Conservation (phyloP, 2,329 filamentous ascomycete genomes). For the Magnaporthiopsis rhizophila region DNA sequence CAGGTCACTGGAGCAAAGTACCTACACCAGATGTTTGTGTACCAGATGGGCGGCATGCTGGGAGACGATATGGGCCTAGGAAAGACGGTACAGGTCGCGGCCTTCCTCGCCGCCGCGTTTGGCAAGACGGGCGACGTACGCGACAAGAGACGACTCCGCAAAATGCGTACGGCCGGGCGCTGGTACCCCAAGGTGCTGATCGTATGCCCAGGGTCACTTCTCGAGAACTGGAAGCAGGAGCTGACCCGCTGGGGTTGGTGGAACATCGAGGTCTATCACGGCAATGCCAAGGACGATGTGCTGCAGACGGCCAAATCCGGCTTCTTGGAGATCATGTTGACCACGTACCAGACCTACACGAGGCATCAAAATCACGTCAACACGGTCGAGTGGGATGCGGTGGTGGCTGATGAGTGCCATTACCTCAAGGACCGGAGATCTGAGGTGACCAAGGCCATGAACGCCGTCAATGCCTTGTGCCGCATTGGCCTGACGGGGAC, state of each 20-base stretch:
- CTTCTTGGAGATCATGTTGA: constrained; percentile 82
- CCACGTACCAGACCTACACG: constrained; percentile 86
- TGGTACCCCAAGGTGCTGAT: constrained; percentile 86
- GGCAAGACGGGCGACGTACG: constrained; percentile 88
- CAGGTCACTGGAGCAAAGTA: constrained; percentile 81
- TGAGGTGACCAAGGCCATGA: constrained; percentile 78
- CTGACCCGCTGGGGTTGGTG: constrained; percentile 92
- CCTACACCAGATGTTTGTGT: constrained; percentile 81
- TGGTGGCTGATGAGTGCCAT: constrained; percentile 92
- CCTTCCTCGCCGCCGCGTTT: constrained; percentile 84
- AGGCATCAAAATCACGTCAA: constrained; percentile 70
- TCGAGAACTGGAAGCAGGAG: constrained; percentile 87
- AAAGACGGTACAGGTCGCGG: constrained; percentile 93
- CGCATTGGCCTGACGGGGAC: constrained; percentile 91
- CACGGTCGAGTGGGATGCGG: constrained; percentile 82
- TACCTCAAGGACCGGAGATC: constrained; percentile 72
- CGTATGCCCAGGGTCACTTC: constrained; percentile 79
- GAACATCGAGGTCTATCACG: constrained; percentile 79
- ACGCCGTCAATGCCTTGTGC: constrained; percentile 82
- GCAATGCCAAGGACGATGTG: constrained; percentile 57
- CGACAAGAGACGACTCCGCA: constrained; percentile 80
- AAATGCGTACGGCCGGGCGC: constrained; percentile 56
- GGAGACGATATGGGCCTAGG: constrained; percentile 97
- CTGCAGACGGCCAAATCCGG: constrained; percentile 67
- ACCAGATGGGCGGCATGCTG: constrained; percentile 81